phyloP scores from a whole-genome alignment of 495 filamentous ascomycete species.

The Apiosordaria backusii region DNA sequence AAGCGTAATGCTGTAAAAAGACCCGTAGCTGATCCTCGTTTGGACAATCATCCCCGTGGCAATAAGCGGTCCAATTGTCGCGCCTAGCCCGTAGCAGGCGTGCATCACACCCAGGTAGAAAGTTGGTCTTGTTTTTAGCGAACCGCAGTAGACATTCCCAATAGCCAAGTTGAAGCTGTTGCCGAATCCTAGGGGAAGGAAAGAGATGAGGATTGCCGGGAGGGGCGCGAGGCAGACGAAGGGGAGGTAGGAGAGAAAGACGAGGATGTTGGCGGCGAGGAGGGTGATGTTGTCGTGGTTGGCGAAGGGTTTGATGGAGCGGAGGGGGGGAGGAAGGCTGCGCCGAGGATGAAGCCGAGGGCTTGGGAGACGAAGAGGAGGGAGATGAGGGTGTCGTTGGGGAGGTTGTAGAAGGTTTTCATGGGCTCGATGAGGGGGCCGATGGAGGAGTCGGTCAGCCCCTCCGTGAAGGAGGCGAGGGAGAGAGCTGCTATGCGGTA shows the following conservation, averaged over 20 bases:
- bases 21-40: constrained; percentile 48
- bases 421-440: constrained; percentile 76
- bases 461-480: constrained; percentile 49
- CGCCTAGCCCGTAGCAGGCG: constrained; percentile 71
- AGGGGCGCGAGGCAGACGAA: constrained; percentile 66
- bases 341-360: constrained; percentile 69
- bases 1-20: constrained; percentile 58
- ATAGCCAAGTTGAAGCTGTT: constrained; percentile 64
- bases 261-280: constrained; percentile 52
- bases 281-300: constrained; percentile 61
- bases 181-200: constrained; percentile 66
- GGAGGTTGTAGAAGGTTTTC: constrained; percentile 31
- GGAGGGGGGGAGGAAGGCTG: constrained; percentile 52
- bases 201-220: constrained; percentile 59
- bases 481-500: constrained; percentile 46
- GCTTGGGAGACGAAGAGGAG: constrained; percentile 79
- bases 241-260: constrained; percentile 54
- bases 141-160: constrained; percentile 71
- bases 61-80: constrained; percentile 63
- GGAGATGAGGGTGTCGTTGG: constrained; percentile 51
- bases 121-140: constrained; percentile 58
- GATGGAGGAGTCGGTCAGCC: constrained; percentile 60
- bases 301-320: constrained; percentile 39
- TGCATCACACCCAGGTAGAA: constrained; percentile 61
- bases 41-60: constrained; percentile 60